Conservation (phyloP, 129 eudicot species). For the Ambrosia artemisiifolia region DNA sequence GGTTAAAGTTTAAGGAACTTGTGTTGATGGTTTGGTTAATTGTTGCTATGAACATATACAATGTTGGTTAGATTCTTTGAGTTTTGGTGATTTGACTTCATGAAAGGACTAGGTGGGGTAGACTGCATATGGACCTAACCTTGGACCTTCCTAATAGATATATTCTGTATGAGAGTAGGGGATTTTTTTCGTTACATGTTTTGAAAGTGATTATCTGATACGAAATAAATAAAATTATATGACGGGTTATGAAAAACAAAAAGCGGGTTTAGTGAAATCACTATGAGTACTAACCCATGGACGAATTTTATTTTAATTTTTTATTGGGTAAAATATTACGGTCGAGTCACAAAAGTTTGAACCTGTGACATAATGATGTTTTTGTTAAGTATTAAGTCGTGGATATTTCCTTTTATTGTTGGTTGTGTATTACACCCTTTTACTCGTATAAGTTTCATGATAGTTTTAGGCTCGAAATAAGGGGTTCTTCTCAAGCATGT, state of each 20-base stretch:
- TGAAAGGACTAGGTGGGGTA: conserved; percentile 22
- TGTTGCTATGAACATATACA: background rate
- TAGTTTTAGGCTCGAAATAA: too few species aligned
- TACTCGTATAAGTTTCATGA: too few species aligned
- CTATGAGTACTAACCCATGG: background rate
- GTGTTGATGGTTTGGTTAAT: conserved; percentile 17
- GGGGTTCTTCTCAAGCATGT: too few species aligned
- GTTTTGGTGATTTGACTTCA: conserved; percentile 15
- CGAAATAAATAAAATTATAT: background rate
- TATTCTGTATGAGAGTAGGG: background rate
- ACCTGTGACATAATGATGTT: conserved; percentile 2
- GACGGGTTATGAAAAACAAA: background rate
- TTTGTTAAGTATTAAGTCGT: too few species aligned
- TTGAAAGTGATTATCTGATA: background rate
- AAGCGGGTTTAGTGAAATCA: background rate
- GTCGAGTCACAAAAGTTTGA: background rate
- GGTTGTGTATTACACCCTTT: too few species aligned
- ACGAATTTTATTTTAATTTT: background rate
- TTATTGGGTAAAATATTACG: conserved; percentile 9
- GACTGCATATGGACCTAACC: conserved; percentile 15
- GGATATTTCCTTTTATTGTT: too few species aligned
- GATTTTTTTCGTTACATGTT: background rate
- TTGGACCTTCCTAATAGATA: conserved; percentile 17
- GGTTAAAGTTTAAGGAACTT: conserved; percentile 10
- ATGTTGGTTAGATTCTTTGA: background rate